Evolutionary conservation across 2,329 filamentous ascomycete species (phyloP).

Genomic region (Aspergillus persii): DNA sequence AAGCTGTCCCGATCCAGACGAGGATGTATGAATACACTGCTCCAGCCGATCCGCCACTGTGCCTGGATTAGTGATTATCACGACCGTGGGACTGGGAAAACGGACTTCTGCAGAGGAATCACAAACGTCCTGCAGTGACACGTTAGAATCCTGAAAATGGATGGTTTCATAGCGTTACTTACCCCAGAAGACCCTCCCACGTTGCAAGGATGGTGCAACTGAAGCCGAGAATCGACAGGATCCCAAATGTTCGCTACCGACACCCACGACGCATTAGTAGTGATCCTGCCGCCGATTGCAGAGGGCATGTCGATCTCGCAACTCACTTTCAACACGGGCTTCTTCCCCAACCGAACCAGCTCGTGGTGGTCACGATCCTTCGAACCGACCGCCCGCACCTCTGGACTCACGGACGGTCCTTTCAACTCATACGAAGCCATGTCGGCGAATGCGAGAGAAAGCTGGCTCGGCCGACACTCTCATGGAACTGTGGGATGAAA

Average conservation of each 20-base stretch:
- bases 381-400: background rate
- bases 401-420: background rate
- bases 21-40: constrained; percentile 34
- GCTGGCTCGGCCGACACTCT: background rate
- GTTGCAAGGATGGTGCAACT: constrained; percentile 24
- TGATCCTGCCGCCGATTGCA: background rate
- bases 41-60: constrained; percentile 33
- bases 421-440: constrained; percentile 11
- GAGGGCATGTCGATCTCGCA: background rate
- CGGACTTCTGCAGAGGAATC: constrained; percentile 13
- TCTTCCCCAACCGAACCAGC: constrained; percentile 21
- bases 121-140: constrained; percentile 5
- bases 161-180: background rate
- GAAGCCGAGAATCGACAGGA: constrained; percentile 20
- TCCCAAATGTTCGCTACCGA: constrained; percentile 20
- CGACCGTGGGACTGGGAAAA: background rate
- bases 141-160: background rate
- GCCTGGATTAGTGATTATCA: constrained; percentile 2
- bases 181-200: constrained; percentile 21
- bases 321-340: constrained; percentile 17
- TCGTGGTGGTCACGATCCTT: constrained; percentile 11
- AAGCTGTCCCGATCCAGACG: constrained; percentile 29
- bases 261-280: background rate
- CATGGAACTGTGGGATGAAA: background rate
- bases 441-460: background rate